A percentile compares a stretch with the other conserved stretches of the same genome.
phyloP scores from a whole-genome alignment of 108 stramenopile species.

The Cyclotella baltica region DNA sequence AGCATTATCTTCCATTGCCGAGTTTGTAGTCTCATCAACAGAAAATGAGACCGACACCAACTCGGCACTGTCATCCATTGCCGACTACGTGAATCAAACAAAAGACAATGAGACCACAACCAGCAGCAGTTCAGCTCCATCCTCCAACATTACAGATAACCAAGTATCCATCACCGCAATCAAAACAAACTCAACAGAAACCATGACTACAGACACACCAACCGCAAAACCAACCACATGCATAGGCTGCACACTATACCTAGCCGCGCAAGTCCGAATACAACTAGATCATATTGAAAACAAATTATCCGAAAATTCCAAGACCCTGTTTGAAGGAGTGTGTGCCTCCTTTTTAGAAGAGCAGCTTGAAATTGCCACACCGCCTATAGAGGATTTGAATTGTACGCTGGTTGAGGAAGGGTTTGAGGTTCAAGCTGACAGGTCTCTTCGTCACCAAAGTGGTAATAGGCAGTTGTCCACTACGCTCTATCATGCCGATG shows the following conservation, averaged over 20 bases:
- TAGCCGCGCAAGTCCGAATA: neutral
- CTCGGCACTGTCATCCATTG: too few species aligned
- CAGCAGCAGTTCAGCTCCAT: too few species aligned
- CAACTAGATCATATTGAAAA: neutral
- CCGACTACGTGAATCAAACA: too few species aligned
- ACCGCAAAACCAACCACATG: constrained; percentile 5
- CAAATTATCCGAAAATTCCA: neutral
- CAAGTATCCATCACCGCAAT: neutral
- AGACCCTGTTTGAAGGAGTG: neutral
- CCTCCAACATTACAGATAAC: too few species aligned
- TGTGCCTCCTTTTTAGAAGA: constrained; percentile 9
- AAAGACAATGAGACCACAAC: too few species aligned
- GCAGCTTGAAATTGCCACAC: constrained; percentile 31
- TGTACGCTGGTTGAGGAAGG: constrained; percentile 26
- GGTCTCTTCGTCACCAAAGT: neutral
- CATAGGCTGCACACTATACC: neutral
- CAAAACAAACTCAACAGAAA: neutral
- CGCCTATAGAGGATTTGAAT: constrained; percentile 26
- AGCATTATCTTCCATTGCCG: too few species aligned
- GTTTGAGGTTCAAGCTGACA: neutral
- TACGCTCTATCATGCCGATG: constrained; percentile 1
- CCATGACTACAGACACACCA: neutral
- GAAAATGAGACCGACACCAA: too few species aligned
- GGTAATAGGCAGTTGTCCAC: neutral
- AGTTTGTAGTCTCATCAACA: too few species aligned